Conservation (phyloP, 139 green algal species). For the Auxenochlorella protothecoides region DNA sequence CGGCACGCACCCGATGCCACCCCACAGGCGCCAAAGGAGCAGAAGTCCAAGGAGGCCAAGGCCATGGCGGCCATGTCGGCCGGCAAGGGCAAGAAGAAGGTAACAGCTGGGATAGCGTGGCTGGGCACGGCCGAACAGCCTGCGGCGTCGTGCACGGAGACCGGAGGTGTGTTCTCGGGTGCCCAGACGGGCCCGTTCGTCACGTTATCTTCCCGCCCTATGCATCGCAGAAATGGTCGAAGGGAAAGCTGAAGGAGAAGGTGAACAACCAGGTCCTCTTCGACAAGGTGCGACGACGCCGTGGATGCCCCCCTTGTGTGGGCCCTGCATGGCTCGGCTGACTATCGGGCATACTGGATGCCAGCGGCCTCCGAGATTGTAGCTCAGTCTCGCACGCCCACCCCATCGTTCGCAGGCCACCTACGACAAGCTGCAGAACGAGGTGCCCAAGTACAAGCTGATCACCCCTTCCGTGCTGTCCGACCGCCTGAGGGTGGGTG, state of each 20-base stretch:
- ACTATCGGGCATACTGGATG: no score
- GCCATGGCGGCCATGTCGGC: conserved; percentile 73
- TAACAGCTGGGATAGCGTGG: conserved; percentile 4
- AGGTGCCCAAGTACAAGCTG: conserved; percentile 99
- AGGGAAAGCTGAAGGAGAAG: conserved; percentile 98
- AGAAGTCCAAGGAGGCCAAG: conserved; percentile 84
- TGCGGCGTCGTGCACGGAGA: no score
- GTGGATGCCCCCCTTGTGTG: neutral
- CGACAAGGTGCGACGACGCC: conserved; percentile 59
- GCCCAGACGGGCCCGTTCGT: no score
- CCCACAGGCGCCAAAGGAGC: conserved; percentile 56
- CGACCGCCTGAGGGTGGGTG: conserved; percentile 63
- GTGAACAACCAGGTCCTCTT: conserved; percentile 98
- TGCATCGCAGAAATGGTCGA: conserved; percentile 88
- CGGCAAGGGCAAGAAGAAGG: conserved; percentile 90
- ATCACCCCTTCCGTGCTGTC: conserved; percentile 91
- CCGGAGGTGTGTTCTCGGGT: no score
- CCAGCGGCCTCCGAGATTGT: no score
- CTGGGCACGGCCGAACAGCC: no score
- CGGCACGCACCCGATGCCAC: no score
- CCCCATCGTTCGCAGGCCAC: conserved; percentile 44
- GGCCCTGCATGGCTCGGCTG: neutral
- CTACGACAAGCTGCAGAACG: conserved; percentile 93
- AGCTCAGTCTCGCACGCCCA: no score
- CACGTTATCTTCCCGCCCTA: no score